phyloP scores from a whole-genome alignment of 495 filamentous ascomycete genomes.

The Penicillium crystallinum region DNA sequence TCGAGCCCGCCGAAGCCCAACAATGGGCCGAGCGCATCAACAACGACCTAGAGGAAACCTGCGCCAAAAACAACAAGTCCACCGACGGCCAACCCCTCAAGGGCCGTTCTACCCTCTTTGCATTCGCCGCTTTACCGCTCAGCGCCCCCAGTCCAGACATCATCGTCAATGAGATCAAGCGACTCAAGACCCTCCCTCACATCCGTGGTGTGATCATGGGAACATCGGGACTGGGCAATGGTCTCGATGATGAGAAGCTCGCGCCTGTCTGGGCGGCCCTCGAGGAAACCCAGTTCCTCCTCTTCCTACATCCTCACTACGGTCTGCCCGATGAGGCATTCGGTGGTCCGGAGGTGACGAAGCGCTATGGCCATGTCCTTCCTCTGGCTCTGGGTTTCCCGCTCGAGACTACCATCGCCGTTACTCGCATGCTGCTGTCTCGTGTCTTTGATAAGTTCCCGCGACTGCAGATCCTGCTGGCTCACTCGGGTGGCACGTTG shows the following conservation, averaged over 20 bases:
- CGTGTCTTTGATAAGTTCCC: constrained; percentile 80
- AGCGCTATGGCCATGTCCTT: constrained; percentile 81
- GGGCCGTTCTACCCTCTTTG: constrained; percentile 52
- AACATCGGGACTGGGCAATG: constrained; percentile 73
- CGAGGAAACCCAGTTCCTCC: constrained; percentile 52
- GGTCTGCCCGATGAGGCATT: constrained; percentile 76
- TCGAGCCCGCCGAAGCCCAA: constrained; percentile 56
- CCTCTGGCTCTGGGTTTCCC: constrained; percentile 86
- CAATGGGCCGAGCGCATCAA: constrained; percentile 64
- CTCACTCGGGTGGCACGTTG: constrained; percentile 83
- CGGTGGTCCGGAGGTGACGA: constrained; percentile 48
- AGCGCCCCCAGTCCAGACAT: constrained; percentile 58
- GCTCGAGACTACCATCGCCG: constrained; percentile 87
- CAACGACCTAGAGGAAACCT: constrained; percentile 67
- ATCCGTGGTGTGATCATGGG: constrained; percentile 85
- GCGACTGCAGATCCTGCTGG: constrained; percentile 67
- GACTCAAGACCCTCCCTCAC: constrained; percentile 55
- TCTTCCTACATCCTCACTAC: constrained; percentile 94
- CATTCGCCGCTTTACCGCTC: constrained; percentile 77
- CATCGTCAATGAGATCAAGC: constrained; percentile 54
- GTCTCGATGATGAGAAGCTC: constrained; percentile 72
- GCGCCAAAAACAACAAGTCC: constrained; percentile 48
- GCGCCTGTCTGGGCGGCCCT: constrained; percentile 67
- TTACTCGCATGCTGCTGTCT: constrained; percentile 77
- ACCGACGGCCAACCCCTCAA: constrained; percentile 23